phyloP scores from a whole-genome alignment of 306 rosid genomes.

The Dalbergia cochinchinensis region DNA sequence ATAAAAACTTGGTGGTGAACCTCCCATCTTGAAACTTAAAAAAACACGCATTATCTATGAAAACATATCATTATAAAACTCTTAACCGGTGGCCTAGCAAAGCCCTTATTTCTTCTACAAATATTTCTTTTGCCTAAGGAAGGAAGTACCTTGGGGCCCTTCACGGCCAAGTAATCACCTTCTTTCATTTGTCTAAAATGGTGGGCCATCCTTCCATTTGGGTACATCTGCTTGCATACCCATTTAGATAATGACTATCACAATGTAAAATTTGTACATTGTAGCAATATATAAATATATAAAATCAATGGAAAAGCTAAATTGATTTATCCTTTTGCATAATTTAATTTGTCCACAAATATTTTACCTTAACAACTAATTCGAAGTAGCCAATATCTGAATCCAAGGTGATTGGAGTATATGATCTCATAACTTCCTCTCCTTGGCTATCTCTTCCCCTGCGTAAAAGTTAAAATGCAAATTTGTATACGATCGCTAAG shows the following conservation, averaged over 20 bases:
- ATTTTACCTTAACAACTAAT: conserved; percentile 70
- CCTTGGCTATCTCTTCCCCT: conserved; percentile 75
- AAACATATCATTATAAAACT: no score
- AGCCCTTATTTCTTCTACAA: not conserved
- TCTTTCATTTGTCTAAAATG: conserved; percentile 73
- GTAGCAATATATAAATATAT: not conserved
- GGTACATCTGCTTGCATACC: conserved; percentile 67
- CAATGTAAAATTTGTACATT: not conserved
- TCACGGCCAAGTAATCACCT: conserved; percentile 73
- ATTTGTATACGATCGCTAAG: no score
- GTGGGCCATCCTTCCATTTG: conserved; percentile 86
- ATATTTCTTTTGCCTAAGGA: not conserved
- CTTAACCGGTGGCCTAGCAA: no score
- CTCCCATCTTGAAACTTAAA: no score
- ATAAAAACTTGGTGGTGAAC: no score
- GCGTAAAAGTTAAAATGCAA: conserved; percentile 19
- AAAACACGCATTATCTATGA: no score
- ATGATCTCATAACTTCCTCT: conserved; percentile 69
- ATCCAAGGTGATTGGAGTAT: conserved; percentile 87
- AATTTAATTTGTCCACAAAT: not conserved
- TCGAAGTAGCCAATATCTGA: conserved; percentile 78
- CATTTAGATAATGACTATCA: not conserved
- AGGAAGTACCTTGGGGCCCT: conserved; percentile 73
- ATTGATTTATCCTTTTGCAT: not conserved
- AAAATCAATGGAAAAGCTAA: not conserved